Base-by-base conservation (phyloP, 192 early-diverging fungal genomes). In the Mortierella alpina region DNA sequence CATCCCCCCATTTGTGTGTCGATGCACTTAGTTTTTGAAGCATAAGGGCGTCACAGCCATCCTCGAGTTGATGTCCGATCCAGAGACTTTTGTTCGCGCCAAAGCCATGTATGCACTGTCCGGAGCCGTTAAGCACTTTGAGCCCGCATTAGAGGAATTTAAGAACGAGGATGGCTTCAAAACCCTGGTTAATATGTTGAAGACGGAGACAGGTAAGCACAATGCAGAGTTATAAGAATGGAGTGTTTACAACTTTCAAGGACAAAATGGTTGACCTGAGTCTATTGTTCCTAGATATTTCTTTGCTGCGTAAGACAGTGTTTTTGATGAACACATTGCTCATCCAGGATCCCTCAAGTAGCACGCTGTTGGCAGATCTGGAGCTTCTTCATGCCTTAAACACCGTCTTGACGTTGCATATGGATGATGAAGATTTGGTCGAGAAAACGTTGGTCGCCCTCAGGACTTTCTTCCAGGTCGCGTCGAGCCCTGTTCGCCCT, bases 91-190 rank as follows among this genome's bases (percentile, higher is more conserved):
- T 20, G 88, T 91, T 41, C 88, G 88, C 42, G 78, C 84, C n/a
- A 94, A 94, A 66, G 91, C 92, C 13, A 73, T 90, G 17, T 92
- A 92, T 83, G 92, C 92, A 57, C 80, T 93, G 15, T 92, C 91
- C 53, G 88, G 92, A 23, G 85, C 87, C 48, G 82, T 94, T 39
- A 90, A 92, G 42, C 84, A 90, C 40, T 89, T 82, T 50, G 66
- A 77, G 20, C 72, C 81, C 15, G 93, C 88, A 11, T 70, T 93
- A 31, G 71, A 81, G 0, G 86, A 88, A 73, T 91, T 94, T 66
- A 80, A 89, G 62, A 53, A 64, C 44, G 51, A 82, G 52, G 80
- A 73, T 45, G 89, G 88, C 2, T 86, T 82, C 60, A 76, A 75
- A 41, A 75, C 64, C 5, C 72, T 93, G 67, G 58, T 83, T 0